These are phyloP conservation scores for Daedaleopsis sinensis DNA, from an alignment of 768 basidiomycete species.

Conservation along the genomic window DNA sequence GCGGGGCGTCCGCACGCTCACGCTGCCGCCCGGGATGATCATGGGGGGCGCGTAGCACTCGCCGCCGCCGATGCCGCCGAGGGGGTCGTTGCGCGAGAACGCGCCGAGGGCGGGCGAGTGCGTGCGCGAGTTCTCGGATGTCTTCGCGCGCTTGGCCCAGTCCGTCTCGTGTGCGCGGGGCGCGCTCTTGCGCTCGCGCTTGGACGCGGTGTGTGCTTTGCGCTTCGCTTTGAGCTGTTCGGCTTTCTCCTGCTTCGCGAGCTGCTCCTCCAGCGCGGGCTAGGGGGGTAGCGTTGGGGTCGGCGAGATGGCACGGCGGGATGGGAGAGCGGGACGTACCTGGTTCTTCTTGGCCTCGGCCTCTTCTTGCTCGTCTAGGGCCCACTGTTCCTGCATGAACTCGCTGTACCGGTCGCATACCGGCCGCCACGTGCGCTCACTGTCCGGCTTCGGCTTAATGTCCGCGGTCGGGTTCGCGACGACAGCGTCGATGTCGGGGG, in stretches of 20 bases:
- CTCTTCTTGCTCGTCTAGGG: slow-evolving; percentile 77
- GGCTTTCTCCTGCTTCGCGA: slow-evolving; percentile 16
- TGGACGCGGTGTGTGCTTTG: slow-evolving; percentile 27
- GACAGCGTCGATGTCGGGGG: slow-evolving; percentile 71
- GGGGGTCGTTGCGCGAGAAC: not conserved
- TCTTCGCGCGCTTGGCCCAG: slow-evolving; percentile 44
- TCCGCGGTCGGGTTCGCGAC: slow-evolving; percentile 41
- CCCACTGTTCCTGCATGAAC: slow-evolving; percentile 83
- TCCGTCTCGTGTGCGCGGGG: not conserved
- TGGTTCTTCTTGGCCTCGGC: slow-evolving; percentile 49
- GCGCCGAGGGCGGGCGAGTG: not conserved
- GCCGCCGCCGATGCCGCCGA: not conserved
- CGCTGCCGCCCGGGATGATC: slow-evolving; percentile 6
- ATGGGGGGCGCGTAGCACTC: slow-evolving; percentile 17
- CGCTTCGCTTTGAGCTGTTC: slow-evolving; percentile 28
- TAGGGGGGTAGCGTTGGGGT: not conserved
- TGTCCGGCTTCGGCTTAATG: slow-evolving; percentile 32
- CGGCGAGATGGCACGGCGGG: not conserved
- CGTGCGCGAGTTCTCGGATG: slow-evolving; percentile 21
- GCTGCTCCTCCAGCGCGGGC: slow-evolving; percentile 1
- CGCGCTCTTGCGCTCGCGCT: slow-evolving; percentile 43
- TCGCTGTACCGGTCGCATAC: slow-evolving; percentile 84
- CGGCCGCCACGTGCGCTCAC: slow-evolving; percentile 68
- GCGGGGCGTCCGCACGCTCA: not conserved
- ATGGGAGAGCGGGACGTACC: slow-evolving; percentile 14